phyloP scores from a whole-genome alignment of 768 basidiomycete species.

The Leccinum fibrillosum region DNA sequence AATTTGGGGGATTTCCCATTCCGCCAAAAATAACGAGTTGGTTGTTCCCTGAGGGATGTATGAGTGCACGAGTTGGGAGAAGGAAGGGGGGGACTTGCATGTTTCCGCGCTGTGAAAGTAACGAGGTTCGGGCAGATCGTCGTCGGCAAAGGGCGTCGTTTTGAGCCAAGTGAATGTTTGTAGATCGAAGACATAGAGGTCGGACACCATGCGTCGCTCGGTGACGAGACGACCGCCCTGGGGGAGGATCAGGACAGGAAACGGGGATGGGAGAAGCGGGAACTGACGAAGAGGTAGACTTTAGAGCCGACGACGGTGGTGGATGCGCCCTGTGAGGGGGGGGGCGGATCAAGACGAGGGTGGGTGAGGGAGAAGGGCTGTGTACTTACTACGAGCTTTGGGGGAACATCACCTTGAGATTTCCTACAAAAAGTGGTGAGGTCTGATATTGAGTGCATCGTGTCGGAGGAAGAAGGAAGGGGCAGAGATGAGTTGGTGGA shows the following conservation, averaged over 20 bases:
- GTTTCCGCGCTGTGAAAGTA: slow-evolving; percentile 95
- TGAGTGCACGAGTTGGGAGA: slow-evolving; percentile 7
- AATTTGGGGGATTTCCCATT: slow-evolving; percentile 80
- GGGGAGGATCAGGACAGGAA: background rate
- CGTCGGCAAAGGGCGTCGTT: slow-evolving; percentile 55
- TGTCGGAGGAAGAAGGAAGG: slow-evolving; percentile 3
- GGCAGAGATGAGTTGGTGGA: slow-evolving; percentile 7
- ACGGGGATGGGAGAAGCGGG: background rate
- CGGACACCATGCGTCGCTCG: slow-evolving; percentile 83
- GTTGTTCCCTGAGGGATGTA: slow-evolving; percentile 60
- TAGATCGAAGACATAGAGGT: slow-evolving; percentile 89
- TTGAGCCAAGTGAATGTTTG: slow-evolving; percentile 78
- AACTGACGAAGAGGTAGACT: slow-evolving; percentile 84
- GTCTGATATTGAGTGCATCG: slow-evolving; percentile 83
- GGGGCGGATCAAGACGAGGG: background rate
- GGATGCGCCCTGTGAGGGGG: slow-evolving; percentile 65
- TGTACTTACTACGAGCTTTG: slow-evolving; percentile 74
- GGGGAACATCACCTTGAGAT: slow-evolving; percentile 82
- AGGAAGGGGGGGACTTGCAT: slow-evolving; percentile 43
- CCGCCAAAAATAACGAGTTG: slow-evolving; percentile 93
- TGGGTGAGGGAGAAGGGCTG: background rate
- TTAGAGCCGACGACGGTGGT: slow-evolving; percentile 87
- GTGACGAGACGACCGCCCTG: slow-evolving; percentile 87
- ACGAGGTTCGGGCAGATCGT: slow-evolving; percentile 73
- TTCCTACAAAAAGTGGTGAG: slow-evolving; percentile 82